Conservation (phyloP, 306 rosid genomes). For the Quercus berberidifolia region DNA sequence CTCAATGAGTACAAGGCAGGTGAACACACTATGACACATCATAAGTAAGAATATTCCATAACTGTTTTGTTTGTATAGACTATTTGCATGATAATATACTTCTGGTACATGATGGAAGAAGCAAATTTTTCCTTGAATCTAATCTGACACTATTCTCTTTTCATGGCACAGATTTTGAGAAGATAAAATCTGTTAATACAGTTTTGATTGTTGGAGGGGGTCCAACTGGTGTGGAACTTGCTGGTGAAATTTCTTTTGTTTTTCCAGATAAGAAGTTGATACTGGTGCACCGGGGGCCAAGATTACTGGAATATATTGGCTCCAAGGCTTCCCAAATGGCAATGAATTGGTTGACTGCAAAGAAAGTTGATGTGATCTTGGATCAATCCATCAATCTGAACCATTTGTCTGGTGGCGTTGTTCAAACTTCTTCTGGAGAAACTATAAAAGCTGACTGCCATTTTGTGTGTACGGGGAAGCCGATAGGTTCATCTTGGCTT, state of each 20-base stretch:
- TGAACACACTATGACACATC: conserved; percentile 11
- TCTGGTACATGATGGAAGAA: neutral
- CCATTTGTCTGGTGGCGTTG: conserved; percentile 25
- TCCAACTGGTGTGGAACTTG: conserved; percentile 84
- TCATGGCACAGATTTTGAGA: conserved; percentile 27
- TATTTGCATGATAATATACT: neutral
- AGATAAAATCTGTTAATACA: conserved; percentile 57
- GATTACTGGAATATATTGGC: conserved; percentile 75
- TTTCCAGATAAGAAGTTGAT: conserved; percentile 58
- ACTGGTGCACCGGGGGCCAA: conserved; percentile 60
- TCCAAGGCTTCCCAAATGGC: conserved; percentile 62
- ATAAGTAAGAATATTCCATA: neutral
- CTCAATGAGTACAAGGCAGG: conserved; percentile 36
- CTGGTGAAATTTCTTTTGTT: conserved; percentile 72
- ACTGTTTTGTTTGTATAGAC: neutral
- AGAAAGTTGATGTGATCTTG: conserved; percentile 53
- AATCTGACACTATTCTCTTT: neutral
- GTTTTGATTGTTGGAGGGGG: conserved; percentile 87
- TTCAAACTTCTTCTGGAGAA: conserved; percentile 52
- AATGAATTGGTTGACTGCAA: conserved; percentile 49
- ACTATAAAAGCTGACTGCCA: conserved; percentile 58
- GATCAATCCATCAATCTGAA: conserved; percentile 41
- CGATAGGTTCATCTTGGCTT: conserved; percentile 61
- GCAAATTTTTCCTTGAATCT: neutral
- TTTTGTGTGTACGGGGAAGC: conserved; percentile 54